Percentiles rank a stretch among this genome's conserved stretches.
phyloP scores from a whole-genome alignment of 1,139 yeast genomes.

The Protomyces gravidus region DNA sequence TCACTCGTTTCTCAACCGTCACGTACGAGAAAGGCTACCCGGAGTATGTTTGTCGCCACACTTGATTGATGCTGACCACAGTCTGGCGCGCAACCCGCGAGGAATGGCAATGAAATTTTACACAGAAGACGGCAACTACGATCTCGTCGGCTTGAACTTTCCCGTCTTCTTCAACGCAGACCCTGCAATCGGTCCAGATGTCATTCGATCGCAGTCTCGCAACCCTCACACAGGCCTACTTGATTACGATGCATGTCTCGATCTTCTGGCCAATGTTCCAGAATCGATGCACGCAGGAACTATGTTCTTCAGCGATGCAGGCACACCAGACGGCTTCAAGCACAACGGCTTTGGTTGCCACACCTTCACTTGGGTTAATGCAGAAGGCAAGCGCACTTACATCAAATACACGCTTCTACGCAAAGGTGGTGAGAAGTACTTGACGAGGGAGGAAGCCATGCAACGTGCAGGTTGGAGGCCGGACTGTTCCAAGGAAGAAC shows the following conservation, averaged over 20 bases:
- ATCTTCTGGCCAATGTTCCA: slow-evolving; percentile 57
- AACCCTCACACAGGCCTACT: slow-evolving; percentile 50
- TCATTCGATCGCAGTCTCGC: slow-evolving; percentile 53
- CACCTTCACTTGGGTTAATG: slow-evolving; percentile 64
- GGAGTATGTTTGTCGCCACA: slow-evolving; percentile 37
- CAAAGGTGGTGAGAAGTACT: slow-evolving; percentile 58
- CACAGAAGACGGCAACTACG: slow-evolving; percentile 52
- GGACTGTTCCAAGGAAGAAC: slow-evolving; percentile 60
- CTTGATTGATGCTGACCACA: not conserved
- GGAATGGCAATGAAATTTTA: slow-evolving; percentile 55
- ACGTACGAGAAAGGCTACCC: slow-evolving; percentile 57
- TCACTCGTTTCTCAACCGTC: slow-evolving; percentile 54
- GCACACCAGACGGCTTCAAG: slow-evolving; percentile 63
- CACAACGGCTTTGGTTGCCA: slow-evolving; percentile 68
- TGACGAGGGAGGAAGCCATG: slow-evolving; percentile 57
- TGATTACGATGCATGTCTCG: slow-evolving; percentile 59
- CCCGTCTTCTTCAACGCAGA: slow-evolving; percentile 49
- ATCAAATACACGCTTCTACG: slow-evolving; percentile 60
- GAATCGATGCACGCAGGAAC: slow-evolving; percentile 64
- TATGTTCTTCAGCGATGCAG: slow-evolving; percentile 61
- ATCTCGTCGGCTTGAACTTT: slow-evolving; percentile 58
- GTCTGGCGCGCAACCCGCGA: slow-evolving; percentile 54
- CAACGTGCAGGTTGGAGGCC: slow-evolving; percentile 59
- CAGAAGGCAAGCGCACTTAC: slow-evolving; percentile 61
- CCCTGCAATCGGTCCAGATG: slow-evolving; percentile 69